These are phyloP conservation scores for Gleditsia sinensis DNA, from an alignment of 306 rosid genomes.

Conservation along the genomic window DNA sequence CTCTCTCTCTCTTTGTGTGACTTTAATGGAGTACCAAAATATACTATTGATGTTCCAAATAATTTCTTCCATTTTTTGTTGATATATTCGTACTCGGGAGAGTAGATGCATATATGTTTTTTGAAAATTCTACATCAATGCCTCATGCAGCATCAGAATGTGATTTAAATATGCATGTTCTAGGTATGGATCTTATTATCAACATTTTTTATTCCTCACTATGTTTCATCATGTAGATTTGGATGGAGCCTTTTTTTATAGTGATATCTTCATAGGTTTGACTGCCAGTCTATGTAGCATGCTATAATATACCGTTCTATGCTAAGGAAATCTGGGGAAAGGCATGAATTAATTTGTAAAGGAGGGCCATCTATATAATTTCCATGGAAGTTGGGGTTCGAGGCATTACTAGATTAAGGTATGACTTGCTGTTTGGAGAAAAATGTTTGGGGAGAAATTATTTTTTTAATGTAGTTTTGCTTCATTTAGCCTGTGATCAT, in stretches of 20 bases:
- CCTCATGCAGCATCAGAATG: background rate
- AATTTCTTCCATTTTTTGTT: background rate
- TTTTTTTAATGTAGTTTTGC: too few relatives aligned
- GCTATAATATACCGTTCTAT: background rate
- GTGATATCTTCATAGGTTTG: background rate
- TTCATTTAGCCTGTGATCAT: background rate
- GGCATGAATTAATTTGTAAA: background rate
- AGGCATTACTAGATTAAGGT: background rate
- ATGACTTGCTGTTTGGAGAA: background rate
- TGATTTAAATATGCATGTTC: background rate
- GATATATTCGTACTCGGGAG: background rate
- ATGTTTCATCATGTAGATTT: background rate
- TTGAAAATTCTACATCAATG: too few relatives aligned
- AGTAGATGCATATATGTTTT: background rate
- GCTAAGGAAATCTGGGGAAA: background rate
- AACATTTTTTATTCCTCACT: background rate
- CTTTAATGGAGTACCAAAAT: background rate
- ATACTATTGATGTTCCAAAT: background rate
- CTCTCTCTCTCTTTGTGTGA: too few relatives aligned
- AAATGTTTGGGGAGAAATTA: too few relatives aligned
- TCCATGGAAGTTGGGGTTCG: background rate
- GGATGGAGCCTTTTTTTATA: background rate
- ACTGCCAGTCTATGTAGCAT: background rate
- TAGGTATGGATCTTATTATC: background rate
- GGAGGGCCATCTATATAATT: background rate